Evolutionary conservation across 2,329 filamentous ascomycete species (phyloP).

Genomic region (Pyrenochaeta sp.): DNA sequence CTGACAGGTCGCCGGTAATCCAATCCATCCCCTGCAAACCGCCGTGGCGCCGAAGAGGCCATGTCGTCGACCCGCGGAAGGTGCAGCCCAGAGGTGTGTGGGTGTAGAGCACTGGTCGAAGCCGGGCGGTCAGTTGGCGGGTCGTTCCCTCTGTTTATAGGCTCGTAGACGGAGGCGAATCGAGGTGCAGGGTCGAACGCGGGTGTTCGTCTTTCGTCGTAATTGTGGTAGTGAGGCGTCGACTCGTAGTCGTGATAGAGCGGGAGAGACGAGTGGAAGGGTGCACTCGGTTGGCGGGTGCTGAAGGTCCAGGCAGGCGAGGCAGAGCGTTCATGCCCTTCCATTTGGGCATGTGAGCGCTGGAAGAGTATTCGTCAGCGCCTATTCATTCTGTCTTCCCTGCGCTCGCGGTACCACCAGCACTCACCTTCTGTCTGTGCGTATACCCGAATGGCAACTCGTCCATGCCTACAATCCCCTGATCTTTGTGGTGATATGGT

Average conservation of each 20-base stretch:
- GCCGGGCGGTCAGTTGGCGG: neutral
- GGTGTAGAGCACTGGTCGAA: constrained; percentile 10
- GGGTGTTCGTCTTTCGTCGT: constrained; percentile 3
- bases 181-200: constrained; percentile 7
- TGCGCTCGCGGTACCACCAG: constrained; percentile 7
- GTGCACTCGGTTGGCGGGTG: constrained; percentile 4
- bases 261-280: constrained; percentile 6
- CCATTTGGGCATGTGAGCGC: constrained; percentile 48
- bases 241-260: constrained; percentile 6
- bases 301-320: constrained; percentile 36
- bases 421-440: constrained; percentile 47
- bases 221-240: neutral
- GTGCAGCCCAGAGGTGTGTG: constrained; percentile 28
- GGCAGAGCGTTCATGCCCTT: constrained; percentile 34
- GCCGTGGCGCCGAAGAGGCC: constrained; percentile 39
- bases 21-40: constrained; percentile 62
- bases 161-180: constrained; percentile 1
- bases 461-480: constrained; percentile 33
- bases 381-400: constrained; percentile 4
- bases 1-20: constrained; percentile 63
- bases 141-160: neutral
- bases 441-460: constrained; percentile 41
- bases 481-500: neutral
- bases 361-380: constrained; percentile 28
- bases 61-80: constrained; percentile 35